Evolutionary conservation across 2,329 filamentous ascomycete genomes (phyloP), one percentile per base, ranked within the genome.

Genomic region (Trichophyton equinum): DNA sequence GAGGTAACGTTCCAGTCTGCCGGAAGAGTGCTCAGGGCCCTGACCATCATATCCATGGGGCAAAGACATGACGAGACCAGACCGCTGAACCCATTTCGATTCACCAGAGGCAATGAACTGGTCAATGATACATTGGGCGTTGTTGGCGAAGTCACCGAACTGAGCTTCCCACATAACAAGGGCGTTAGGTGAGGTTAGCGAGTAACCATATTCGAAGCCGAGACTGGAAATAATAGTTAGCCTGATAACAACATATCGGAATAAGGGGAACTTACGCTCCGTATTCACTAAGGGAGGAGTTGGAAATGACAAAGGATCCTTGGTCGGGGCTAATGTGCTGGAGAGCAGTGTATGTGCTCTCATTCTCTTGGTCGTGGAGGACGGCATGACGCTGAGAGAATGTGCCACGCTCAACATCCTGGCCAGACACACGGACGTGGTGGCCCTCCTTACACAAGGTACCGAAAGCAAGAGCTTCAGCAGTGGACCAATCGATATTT

Each of bases 141-240:
- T 99, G 83, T 99, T 99, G 81, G 94, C 94, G 71, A 99, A 99
- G 77, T 99, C 94, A 81, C 94, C 94, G 71, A 99, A 99, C 77
- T 99, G 94, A 42, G 94, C 94, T 79, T 99, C 94, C 94, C 94
- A 99, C 85, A 99, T 95, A 68, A 99, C 92, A 27, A 99, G 84
- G 42, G 94, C 92, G 73, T 96, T 95, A 62, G 94, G 94, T 33
- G 94, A 97, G 30, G 91, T 95, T 63, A 99, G 79, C 2, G 94
- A 99, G 81, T 99, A 99, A 63, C 94, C 94, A 71, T 99, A 99
- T 77, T 99, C 94, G 74, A 99, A 99, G 60, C 94, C 94, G 64
- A 99, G 88, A 64, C 85, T 88, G 69, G 80, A 81, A 60, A 27
- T 82, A 33, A 1, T 11, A 85, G 80, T 74, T 68, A 74, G 71